Conservation (phyloP, 2,329 filamentous ascomycete genomes). For the Pseudomassariella vexata region DNA sequence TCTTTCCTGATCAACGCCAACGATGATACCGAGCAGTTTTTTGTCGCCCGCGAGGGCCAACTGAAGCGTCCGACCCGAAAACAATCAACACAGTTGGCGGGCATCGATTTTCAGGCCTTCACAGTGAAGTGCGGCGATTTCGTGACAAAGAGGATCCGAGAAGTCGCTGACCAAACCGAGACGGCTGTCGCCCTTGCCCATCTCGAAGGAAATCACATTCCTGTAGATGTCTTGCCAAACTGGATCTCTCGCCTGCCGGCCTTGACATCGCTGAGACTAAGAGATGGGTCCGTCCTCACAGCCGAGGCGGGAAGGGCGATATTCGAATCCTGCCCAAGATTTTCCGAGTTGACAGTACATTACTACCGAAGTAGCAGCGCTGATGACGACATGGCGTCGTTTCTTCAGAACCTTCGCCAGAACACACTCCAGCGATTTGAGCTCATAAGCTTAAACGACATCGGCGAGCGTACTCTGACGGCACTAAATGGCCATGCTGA, state of each 20-base stretch:
- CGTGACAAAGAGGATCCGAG: slow-evolving; percentile 45
- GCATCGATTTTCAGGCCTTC: slow-evolving; percentile 30
- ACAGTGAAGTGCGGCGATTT: slow-evolving; percentile 47
- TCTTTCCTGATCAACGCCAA: slow-evolving; percentile 30
- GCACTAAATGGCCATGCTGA: slow-evolving; percentile 40
- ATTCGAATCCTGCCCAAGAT: slow-evolving; percentile 51
- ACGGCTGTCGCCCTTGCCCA: slow-evolving; percentile 48
- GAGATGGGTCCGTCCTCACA: slow-evolving; percentile 54
- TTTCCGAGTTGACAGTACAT: slow-evolving; percentile 55
- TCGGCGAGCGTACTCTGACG: slow-evolving; percentile 48
- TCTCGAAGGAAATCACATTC: slow-evolving; percentile 46
- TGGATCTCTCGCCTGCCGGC: slow-evolving; percentile 56
- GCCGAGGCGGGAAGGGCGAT: slow-evolving; percentile 49
- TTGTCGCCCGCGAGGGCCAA: slow-evolving; percentile 16
- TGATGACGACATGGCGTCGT: slow-evolving; percentile 52
- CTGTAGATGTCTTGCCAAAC: slow-evolving; percentile 42
- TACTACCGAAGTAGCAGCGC: slow-evolving; percentile 35
- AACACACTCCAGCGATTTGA: slow-evolving; percentile 55
- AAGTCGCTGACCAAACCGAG: slow-evolving; percentile 31
- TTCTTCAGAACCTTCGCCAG: slow-evolving; percentile 48
- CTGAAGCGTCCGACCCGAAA: slow-evolving; percentile 13
- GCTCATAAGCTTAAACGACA: slow-evolving; percentile 47
- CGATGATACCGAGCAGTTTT: slow-evolving; percentile 29
- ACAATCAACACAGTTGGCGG: slow-evolving; percentile 8
- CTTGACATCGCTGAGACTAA: slow-evolving; percentile 53